Conservation (phyloP, 805 yeast genomes). For the Tetrapisispora namnaoensis region DNA sequence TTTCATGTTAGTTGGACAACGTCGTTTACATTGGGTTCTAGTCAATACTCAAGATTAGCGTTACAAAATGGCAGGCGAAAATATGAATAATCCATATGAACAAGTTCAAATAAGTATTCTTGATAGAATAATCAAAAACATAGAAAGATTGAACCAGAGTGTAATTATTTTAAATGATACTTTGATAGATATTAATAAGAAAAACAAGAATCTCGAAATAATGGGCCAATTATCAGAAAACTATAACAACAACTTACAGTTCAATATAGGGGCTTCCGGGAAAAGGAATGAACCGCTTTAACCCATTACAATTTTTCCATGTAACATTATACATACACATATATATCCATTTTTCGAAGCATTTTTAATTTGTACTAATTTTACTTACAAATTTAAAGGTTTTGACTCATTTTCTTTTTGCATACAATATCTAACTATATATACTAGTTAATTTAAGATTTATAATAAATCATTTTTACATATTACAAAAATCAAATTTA, state of each 20-base stretch:
- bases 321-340: neutral
- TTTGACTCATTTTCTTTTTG: neutral
- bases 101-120: conserved; percentile 67
- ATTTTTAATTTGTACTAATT: neutral
- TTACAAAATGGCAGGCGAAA: neutral
- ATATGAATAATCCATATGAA: conserved; percentile 81
- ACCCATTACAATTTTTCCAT: neutral
- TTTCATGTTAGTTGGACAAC: too few species aligned
- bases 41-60: too few species aligned
- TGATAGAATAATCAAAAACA: conserved; percentile 65
- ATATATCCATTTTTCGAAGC: too few species aligned
- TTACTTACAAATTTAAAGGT: too few species aligned
- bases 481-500: too few species aligned
- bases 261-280: conserved; percentile 57
- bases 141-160: conserved; percentile 68
- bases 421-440: neutral
- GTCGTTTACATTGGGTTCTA: too few species aligned
- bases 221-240: conserved; percentile 73
- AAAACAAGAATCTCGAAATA: conserved; percentile 59
- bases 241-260: conserved; percentile 59
- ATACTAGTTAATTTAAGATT: neutral
- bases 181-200: conserved; percentile 49
- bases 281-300: conserved; percentile 34
- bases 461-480: too few species aligned
- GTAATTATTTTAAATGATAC: conserved; percentile 53